Base-by-base conservation (phyloP, 2,329 filamentous ascomycete genomes). In the Sporothrix curviconia region DNA sequence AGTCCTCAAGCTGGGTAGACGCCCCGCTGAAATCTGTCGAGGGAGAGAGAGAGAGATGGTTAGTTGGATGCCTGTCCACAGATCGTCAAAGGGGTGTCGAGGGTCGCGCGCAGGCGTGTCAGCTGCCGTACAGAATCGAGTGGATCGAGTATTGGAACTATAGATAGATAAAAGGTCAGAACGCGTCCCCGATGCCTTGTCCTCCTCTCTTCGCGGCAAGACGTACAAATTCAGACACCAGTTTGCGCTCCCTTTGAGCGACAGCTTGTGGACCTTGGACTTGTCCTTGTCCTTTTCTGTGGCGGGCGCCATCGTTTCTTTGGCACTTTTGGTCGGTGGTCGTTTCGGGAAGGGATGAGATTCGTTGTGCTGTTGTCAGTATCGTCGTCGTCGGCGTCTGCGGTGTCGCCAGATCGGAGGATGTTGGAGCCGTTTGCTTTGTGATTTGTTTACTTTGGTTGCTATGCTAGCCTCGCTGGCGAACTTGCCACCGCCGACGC, bases 91-190 rank as follows among this genome's bases (percentile, higher is more conserved):
- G n/a, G n/a, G n/a, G n/a, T n/a, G n/a, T n/a, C n/a, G n/a, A n/a
- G n/a, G n/a, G n/a, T n/a, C n/a, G n/a, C n/a, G n/a, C n/a, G n/a
- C n/a, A n/a, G n/a, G n/a, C n/a, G n/a, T n/a, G 37, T 57, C 34
- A 22, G 30, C 39, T 1, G 11, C 6, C 83, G 66, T 80, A 94
- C 84, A 99, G 79, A 59, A 99, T 97, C 0, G 92, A 95, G 69
- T 99, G 94, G 69, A 97, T 96, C 1, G 90, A 96, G 73, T 96
- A 99, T 78, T 99, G 91, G 69, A 99, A 99, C 83, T 89, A n/a
- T n/a, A n/a, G n/a, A n/a, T n/a, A n/a, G n/a, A n/a, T n/a, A n/a
- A n/a, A n/a, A n/a, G 3, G 36, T 56, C 15, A 56, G 54, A 11
- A 25, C 5, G n/a, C 6, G 47, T 22, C 24, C 2, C 9, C 19